Evolutionary conservation across 2,329 filamentous ascomycete genomes (phyloP).

Genomic region (Colletotrichum sojae): DNA sequence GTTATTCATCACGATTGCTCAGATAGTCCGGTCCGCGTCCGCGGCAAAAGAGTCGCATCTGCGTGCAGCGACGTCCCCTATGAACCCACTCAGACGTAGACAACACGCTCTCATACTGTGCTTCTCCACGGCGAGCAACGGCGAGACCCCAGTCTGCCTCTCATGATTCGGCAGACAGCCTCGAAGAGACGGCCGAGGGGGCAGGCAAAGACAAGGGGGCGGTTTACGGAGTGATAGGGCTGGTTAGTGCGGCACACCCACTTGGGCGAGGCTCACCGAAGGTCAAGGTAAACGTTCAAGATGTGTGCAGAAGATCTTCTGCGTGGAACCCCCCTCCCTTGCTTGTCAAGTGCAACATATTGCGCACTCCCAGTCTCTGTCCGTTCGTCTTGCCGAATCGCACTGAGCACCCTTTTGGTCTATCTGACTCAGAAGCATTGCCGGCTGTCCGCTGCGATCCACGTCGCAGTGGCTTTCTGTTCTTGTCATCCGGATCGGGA

Average conservation of each 20-base stretch:
- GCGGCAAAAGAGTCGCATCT: too few relatives aligned
- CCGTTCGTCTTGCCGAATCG: background rate
- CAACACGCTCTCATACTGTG: too few relatives aligned
- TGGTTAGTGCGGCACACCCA: background rate
- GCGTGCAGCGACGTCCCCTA: too few relatives aligned
- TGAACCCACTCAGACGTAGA: too few relatives aligned
- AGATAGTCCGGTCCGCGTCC: too few relatives aligned
- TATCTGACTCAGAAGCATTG: background rate
- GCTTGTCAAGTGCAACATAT: slow-evolving; percentile 3
- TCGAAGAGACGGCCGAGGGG: background rate
- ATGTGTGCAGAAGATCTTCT: background rate
- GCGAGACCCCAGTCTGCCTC: slow-evolving; percentile 1
- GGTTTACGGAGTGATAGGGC: background rate
- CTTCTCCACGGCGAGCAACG: too few relatives aligned
- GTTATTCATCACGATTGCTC: too few relatives aligned
- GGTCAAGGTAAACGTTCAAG: slow-evolving; percentile 11
- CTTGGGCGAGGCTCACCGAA: slow-evolving; percentile 9
- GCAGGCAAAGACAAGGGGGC: background rate
- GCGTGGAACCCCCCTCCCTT: background rate
- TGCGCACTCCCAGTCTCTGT: background rate
- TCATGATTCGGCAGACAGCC: slow-evolving; percentile 1
- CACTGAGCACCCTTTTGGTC: background rate
- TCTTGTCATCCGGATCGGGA: slow-evolving; percentile 1
- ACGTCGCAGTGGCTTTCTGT: background rate
- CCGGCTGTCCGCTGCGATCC: background rate